phyloP scores from a whole-genome alignment of 2,329 filamentous ascomycete genomes.

The Dactylellina drechsleri region DNA sequence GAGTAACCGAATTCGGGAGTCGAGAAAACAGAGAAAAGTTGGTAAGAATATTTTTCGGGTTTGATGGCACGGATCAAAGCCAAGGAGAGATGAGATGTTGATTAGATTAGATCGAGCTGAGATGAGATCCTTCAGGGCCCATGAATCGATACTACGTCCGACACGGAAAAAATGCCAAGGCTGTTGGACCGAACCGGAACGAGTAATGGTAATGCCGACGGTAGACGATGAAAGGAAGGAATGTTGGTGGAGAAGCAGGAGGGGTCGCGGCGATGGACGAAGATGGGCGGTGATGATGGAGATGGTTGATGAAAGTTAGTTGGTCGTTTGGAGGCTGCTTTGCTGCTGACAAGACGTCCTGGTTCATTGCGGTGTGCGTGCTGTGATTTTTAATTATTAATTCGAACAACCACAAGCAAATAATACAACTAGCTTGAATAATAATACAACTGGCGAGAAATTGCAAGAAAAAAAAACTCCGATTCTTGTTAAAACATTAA shows the following conservation, averaged over 20 bases:
- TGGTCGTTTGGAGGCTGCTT: not conserved
- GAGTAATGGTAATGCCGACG: not conserved
- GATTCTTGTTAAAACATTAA: slow-evolving; percentile 9
- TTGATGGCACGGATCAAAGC: slow-evolving; percentile 4
- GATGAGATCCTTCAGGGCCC: not conserved
- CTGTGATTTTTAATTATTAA: not conserved
- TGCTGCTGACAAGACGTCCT: too few species aligned
- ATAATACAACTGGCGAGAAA: too few species aligned
- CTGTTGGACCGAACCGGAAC: not conserved
- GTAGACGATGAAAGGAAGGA: not conserved
- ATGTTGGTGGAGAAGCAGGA: not conserved
- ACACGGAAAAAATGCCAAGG: not conserved
- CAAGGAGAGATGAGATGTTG: slow-evolving; percentile 12
- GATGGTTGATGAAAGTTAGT: not conserved
- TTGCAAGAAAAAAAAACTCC: slow-evolving; percentile 1
- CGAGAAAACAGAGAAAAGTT: not conserved
- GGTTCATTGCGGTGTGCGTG: not conserved
- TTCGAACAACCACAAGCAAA: slow-evolving; percentile 1
- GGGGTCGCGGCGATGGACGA: not conserved
- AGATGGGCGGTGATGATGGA: slow-evolving; percentile 8
- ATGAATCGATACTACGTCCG: not conserved
- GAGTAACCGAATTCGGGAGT: slow-evolving; percentile 3
- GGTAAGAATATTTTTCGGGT: slow-evolving; percentile 1
- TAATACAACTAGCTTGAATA: slow-evolving; percentile 8
- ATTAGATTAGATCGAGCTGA: slow-evolving; percentile 4